These are phyloP conservation scores for Globisporangium sylvaticum DNA, from an alignment of 352 stramenopile genomes.

Conservation along the genomic window DNA sequence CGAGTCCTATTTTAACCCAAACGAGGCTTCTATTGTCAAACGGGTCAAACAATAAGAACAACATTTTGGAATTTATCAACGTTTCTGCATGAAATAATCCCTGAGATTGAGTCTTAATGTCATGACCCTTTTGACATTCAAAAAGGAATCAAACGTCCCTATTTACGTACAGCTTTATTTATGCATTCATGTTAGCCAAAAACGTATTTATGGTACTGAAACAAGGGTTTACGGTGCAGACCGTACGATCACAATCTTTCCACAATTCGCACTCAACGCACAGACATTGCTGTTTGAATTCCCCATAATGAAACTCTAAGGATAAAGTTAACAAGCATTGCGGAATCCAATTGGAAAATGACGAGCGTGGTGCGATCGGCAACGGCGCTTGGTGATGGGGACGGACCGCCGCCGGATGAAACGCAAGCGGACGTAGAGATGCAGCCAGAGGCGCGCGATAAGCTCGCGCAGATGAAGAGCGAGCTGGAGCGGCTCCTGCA, in stretches of 20 bases:
- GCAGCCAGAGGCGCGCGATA: background rate
- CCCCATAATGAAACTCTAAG: background rate
- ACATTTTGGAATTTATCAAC: no score
- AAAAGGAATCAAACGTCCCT: no score
- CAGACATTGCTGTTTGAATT: background rate
- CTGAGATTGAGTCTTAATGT: no score
- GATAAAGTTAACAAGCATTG: background rate
- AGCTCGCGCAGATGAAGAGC: conserved; percentile 18
- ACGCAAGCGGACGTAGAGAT: background rate
- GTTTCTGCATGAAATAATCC: no score
- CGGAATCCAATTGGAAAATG: background rate
- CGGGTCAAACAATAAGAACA: no score
- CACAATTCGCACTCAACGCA: background rate
- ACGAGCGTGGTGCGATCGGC: background rate
- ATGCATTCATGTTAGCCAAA: no score
- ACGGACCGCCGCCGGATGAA: background rate
- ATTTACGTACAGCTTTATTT: no score
- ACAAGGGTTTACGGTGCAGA: background rate
- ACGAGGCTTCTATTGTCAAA: no score
- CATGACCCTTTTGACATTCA: no score
- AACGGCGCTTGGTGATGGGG: background rate
- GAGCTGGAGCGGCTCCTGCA: conserved; percentile 14
- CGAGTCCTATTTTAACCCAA: no score
- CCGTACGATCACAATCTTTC: background rate
- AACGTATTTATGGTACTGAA: background rate